Conservation (phyloP, 2,329 filamentous ascomycete species). For the Claviceps spartinae region DNA sequence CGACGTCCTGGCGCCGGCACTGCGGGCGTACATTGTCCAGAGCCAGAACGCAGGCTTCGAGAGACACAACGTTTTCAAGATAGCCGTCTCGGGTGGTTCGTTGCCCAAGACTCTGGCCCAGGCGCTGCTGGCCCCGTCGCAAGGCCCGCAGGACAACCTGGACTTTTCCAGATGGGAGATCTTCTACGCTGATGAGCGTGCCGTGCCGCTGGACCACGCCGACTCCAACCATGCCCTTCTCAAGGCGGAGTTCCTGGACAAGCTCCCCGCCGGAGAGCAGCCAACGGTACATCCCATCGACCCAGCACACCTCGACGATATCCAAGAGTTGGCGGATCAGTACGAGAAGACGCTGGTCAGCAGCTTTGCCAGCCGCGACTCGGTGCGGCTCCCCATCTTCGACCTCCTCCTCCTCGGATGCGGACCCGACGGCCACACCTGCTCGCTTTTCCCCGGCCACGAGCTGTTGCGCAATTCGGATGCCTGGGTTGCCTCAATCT, state of each 20-base stretch:
- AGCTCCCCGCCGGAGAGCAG: slow-evolving; percentile 55
- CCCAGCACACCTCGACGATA: slow-evolving; percentile 48
- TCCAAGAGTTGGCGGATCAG: slow-evolving; percentile 82
- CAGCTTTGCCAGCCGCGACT: slow-evolving; percentile 83
- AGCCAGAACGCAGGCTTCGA: slow-evolving; percentile 66
- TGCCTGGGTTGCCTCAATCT: slow-evolving; percentile 86
- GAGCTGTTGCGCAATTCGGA: slow-evolving; percentile 71
- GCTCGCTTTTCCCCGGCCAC: slow-evolving; percentile 88
- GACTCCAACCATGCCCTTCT: slow-evolving; percentile 91
- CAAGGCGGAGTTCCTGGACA: slow-evolving; percentile 77
- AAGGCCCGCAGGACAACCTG: slow-evolving; percentile 45
- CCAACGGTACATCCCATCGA: slow-evolving; percentile 76
- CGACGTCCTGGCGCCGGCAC: slow-evolving; percentile 57
- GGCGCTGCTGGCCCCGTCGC: slow-evolving; percentile 53
- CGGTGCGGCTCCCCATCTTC: slow-evolving; percentile 87
- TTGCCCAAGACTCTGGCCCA: slow-evolving; percentile 78
- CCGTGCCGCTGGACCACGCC: slow-evolving; percentile 77
- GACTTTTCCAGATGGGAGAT: slow-evolving; percentile 88
- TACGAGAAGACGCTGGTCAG: slow-evolving; percentile 82
- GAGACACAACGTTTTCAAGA: slow-evolving; percentile 75
- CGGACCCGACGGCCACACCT: slow-evolving; percentile 93
- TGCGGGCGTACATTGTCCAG: slow-evolving; percentile 72
- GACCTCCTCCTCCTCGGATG: slow-evolving; percentile 88
- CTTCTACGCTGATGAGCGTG: slow-evolving; percentile 96
- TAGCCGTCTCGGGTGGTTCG: slow-evolving; percentile 87